A percentile compares a stretch with the other conserved stretches of the same genome.
Conservation (phyloP, 495 filamentous ascomycete genomes). For the Venustampulla echinocandica region DNA sequence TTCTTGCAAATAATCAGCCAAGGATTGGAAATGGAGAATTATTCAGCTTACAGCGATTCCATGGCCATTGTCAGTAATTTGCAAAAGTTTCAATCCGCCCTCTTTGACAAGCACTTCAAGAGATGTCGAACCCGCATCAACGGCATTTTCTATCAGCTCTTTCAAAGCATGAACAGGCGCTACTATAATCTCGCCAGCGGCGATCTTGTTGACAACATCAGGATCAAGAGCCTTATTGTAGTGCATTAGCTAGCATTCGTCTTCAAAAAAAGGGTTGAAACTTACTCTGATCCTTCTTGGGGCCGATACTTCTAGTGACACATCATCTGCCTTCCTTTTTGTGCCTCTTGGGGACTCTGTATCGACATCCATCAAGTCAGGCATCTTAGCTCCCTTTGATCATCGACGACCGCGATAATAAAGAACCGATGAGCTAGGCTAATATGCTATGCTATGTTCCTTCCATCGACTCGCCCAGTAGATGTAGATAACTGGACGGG, state of each 20-base stretch:
- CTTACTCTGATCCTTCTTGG: conserved; percentile 32
- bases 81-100: conserved; percentile 90
- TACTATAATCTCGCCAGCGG: conserved; percentile 98
- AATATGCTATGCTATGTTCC: no score
- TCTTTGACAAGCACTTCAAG: conserved; percentile 92
- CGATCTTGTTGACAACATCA: conserved; percentile 98
- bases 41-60: conserved; percentile 71
- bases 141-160: conserved; percentile 94
- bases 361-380: conserved; percentile 24
- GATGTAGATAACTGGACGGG: no score
- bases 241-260: conserved; percentile 1
- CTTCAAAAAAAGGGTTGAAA: conserved; percentile 5
- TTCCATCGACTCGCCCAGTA: no score
- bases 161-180: conserved; percentile 96
- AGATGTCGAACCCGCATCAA: conserved; percentile 89
- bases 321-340: conserved; percentile 29
- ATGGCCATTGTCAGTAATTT: conserved; percentile 97
- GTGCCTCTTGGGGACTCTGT: conserved; percentile 16
- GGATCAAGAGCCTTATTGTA: conserved; percentile 67
- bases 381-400: no score
- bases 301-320: conserved; percentile 15
- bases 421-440: no score
- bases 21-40: conserved; percentile 1
- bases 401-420: no score
- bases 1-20: conserved; percentile 39